Percentiles rank a stretch among this genome's conserved stretches.
Evolutionary conservation across 768 basidiomycete species (phyloP).

Genomic region (Trametes cubensis): DNA sequence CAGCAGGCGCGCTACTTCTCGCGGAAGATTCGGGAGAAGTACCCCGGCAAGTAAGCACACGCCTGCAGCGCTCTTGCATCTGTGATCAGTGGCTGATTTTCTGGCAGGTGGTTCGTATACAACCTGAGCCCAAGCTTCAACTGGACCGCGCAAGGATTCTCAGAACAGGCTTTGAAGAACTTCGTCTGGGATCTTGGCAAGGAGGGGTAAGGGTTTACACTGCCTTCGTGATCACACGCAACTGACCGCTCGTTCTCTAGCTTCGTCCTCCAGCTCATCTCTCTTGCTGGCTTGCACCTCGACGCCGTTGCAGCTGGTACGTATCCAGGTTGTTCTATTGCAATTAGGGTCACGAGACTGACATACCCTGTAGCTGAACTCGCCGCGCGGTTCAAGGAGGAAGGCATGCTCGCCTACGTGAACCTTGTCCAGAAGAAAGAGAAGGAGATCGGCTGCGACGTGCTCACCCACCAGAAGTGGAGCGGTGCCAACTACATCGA

Average conservation of each 20-base stretch:
- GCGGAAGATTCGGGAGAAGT: constrained; percentile 66
- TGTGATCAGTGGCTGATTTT: too few relatives aligned
- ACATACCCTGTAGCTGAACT: constrained; percentile 64
- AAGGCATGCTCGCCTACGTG: constrained; percentile 93
- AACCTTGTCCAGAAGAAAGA: constrained; percentile 87
- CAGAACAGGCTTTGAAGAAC: constrained; percentile 76
- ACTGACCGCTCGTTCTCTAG: constrained; percentile 39
- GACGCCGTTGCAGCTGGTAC: constrained; percentile 76
- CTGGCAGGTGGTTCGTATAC: constrained; percentile 79
- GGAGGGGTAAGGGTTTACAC: constrained; percentile 62
- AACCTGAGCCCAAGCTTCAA: constrained; percentile 95
- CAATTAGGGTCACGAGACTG: not conserved
- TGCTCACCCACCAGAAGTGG: constrained; percentile 95
- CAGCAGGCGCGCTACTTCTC: constrained; percentile 80
- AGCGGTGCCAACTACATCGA: constrained; percentile 93
- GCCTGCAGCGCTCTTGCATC: too few relatives aligned
- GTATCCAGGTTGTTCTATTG: constrained; percentile 15
- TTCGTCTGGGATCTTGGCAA: constrained; percentile 91
- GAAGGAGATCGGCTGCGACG: constrained; percentile 85
- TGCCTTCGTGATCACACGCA: not conserved
- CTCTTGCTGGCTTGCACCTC: constrained; percentile 87
- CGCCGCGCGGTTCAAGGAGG: constrained; percentile 75
- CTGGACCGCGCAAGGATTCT: constrained; percentile 84
- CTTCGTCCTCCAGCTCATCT: constrained; percentile 87
- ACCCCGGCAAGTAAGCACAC: constrained; percentile 66